Evolutionary conservation across 495 filamentous ascomycete species (phyloP), one percentile per base, ranked within the genome.

Genomic region (Neurospora sp.): DNA sequence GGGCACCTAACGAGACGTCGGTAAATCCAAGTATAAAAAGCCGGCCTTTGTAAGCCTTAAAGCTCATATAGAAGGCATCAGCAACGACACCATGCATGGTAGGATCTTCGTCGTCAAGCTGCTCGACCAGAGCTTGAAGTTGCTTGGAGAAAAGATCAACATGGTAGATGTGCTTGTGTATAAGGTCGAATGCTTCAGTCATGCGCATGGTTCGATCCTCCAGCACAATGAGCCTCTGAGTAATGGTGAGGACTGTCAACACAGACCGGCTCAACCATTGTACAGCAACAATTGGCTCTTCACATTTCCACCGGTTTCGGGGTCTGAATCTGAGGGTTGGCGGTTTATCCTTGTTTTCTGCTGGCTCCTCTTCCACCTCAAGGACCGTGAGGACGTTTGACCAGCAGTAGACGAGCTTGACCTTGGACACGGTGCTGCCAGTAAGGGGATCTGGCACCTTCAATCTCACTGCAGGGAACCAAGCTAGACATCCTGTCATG

Each of bases 321-420:
- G 93, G 86, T 71, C 86, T 89, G 81, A 99, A 98, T 39, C 88
- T 88, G 8, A 98, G 87, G 62, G 84, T 88, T 10, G 94, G 90
- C 5, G 92, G 93, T 72, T 91, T 92, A 66, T 91, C 88, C 48
- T 84, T 85, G 73, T 90, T 84, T 39, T 93, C 90, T 3, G 90
- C 86, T 59, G 89, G 89, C 27, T 89, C 84, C 75, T 93, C 92
- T 44, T 93, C 90, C 27, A 98, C 87, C 70, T 99, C 96, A 35
- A 98, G 79, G 23, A 98, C 90, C 1, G 95, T 98, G 73, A 99
- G 84, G 39, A 98, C 89, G 78, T 97, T 97, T 12, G 94, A 98
- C 96, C 96, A 99, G 78, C 93, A 97, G 81, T 98, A 99, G 2
- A 93, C 94, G n/a, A 99, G 86, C 79, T 98, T 98, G 62, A 91